A percentile compares a stretch with the other conserved stretches of the same genome.
Conservation (phyloP, 257 asterid genomes). For the Solanum medicagineum region DNA sequence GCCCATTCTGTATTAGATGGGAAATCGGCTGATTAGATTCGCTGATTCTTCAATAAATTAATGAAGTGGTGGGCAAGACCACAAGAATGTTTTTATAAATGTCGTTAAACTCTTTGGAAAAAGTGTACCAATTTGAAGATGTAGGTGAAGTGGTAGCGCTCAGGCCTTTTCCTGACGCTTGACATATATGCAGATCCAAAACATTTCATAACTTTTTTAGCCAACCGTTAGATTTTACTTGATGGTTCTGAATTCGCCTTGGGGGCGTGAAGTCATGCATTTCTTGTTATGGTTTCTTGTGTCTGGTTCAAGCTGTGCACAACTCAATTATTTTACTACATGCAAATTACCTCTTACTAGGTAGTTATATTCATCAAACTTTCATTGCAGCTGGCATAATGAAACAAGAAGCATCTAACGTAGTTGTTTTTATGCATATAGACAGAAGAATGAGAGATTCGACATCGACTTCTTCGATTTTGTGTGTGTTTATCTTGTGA, state of each 20-base stretch:
- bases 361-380: neutral
- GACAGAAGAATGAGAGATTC: neutral
- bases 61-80: neutral
- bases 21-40: neutral
- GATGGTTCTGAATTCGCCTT: neutral
- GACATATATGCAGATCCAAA: neutral
- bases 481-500: neutral
- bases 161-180: neutral
- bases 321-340: neutral
- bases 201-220: neutral
- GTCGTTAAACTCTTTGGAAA: neutral
- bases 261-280: neutral
- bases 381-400: neutral
- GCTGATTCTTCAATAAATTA: neutral
- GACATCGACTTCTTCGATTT: neutral
- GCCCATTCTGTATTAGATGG: neutral
- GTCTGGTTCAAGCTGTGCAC: neutral
- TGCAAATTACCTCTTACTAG: neutral
- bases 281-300: neutral
- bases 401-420: neutral
- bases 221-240: neutral
- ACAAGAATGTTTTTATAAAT: neutral
- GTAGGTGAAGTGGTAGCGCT: neutral
- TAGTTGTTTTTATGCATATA: neutral
- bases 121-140: neutral